Base-by-base conservation (phyloP, 306 rosid genomes). In the Pueraria montana region DNA sequence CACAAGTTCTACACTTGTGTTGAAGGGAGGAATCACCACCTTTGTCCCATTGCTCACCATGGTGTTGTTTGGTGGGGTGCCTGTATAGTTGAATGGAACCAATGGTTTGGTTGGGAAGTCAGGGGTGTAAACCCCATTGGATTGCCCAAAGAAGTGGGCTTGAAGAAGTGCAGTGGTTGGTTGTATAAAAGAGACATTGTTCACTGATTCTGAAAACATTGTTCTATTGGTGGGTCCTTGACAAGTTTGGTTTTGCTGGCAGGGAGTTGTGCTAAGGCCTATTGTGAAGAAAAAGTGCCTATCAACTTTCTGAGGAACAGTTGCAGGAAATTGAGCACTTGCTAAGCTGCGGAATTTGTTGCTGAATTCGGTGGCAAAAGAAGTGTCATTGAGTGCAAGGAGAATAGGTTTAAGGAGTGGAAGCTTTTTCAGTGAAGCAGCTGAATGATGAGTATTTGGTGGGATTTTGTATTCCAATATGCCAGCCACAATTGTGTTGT, bases 201-300 rank as follows among this genome's bases (percentile, higher is more conserved):
- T 92, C 23, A 92, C 78, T 4, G 97, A 83, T 64, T 92, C 97
- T 27, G 94, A 80, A 78, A 92, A 86, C 87, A n/a, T 92, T 56
- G 94, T 77, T 74, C 89, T 88, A 84, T 92, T 92, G 17, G 97
- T 92, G 10, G 97, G 93, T 14, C 97, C 97, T 12, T 84, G 93
- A 27, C 92, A 92, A 2, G 91, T 86, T 66, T 82, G 86, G 88
- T 88, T 88, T 0, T 56, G 34, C 4, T 61, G 66, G 74, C 97
- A 90, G 0, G 91, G 93, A 24, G 30, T 89, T 36, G 92, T 90
- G 27, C 97, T 94, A 0, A 92, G 89, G 49, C 97, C 88, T 23
- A 92, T 10, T 42, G 91, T 89, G 88, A 92, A 92, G 88, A 92
- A 87, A 74, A 92, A 87, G 49, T 23, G 89, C 24, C 24, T 88